These are phyloP conservation scores for Rhodotorula sphaerocarpa DNA, from an alignment of 768 basidiomycete genomes.

Conservation along the genomic window DNA sequence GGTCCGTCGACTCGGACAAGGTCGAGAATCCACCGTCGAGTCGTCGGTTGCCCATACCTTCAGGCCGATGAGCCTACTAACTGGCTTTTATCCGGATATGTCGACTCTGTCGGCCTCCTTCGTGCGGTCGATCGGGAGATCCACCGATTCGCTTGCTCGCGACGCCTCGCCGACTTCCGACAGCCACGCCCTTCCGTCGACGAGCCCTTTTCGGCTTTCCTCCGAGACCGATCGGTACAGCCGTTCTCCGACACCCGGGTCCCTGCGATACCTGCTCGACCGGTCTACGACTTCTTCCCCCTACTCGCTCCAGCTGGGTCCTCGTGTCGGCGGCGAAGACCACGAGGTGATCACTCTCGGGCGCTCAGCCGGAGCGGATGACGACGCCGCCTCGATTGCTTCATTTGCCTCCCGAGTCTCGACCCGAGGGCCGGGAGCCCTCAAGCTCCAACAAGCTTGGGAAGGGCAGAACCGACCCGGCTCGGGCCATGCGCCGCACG, in stretches of 20 bases:
- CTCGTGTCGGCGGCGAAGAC: neutral
- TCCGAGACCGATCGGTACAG: constrained; percentile 1
- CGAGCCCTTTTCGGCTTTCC: neutral
- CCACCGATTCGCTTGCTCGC: neutral
- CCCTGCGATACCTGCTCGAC: constrained; percentile 17
- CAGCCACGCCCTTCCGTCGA: neutral
- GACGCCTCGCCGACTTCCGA: too few species aligned
- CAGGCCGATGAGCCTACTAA: constrained; percentile 10
- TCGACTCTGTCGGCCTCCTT: constrained; percentile 27
- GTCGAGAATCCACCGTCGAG: neutral
- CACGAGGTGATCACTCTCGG: neutral
- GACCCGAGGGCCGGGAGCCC: constrained; percentile 10
- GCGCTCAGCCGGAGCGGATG: neutral
- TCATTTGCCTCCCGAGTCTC: constrained; percentile 16
- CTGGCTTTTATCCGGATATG: constrained; percentile 8
- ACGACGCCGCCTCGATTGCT: neutral
- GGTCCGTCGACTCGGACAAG: constrained; percentile 22
- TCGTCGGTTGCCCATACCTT: neutral
- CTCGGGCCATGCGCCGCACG: constrained; percentile 11
- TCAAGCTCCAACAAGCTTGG: constrained; percentile 19
- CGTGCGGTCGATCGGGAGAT: constrained; percentile 18
- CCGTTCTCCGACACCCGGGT: constrained; percentile 28
- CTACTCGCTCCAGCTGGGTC: neutral
- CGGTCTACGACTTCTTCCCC: neutral
- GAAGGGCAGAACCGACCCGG: constrained; percentile 7